Base-by-base conservation (phyloP, 2,329 filamentous ascomycete species). In the Sporothrix mexicana region DNA sequence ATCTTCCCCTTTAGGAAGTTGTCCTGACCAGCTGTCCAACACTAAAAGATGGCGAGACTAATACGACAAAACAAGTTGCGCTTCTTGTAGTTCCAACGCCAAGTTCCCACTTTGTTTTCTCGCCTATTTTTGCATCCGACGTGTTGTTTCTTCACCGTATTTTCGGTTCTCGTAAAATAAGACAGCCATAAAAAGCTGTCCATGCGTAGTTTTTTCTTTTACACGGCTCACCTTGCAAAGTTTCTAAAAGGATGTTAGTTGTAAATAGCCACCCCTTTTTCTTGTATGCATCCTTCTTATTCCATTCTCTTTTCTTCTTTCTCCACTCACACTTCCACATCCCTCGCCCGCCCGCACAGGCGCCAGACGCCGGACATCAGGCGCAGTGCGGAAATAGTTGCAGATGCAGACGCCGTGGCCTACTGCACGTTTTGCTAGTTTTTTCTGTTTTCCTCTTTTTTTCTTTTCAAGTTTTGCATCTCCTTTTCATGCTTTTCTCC, bases 1-100 rank as follows among this genome's bases (percentile, higher is more conserved):
- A 49, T 25, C 43, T 68, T 30, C 64, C 64, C 3, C 23, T 68
- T 68, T 68, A 68, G 64, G 64, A 68, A 68, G 45, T 68, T 68
- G 23, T 36, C 23, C 23, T 20, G 51, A 20, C 45, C 23, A 66
- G 12, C 41, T n/a, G 43, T 12, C 1, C 23, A 45, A 20, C 17
- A 30, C 62, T 47, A 66, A 49, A 23, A 45, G 3, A 23, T 7
- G n/a, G 41, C 17, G 20, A 55, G 30, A 36, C 30, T 36, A 36
- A 36, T 7, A 30, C 30, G 7, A 36, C 30, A 36, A 36, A 36
- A 36, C 7, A 36, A 36, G 30, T 36, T 36, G 30, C 30, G 30
- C 30, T 36, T 36, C 30, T 36, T 36, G 30, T 36, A 36, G 30
- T 36, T 36, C 53, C 68, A 49, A 41, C 53, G 41, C 55, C 23